Percentiles rank a stretch among this genome's conserved stretches.
These are phyloP conservation scores for Penicillium decumbens DNA, from an alignment of 2,329 filamentous ascomycete species.

Conservation along the genomic window DNA sequence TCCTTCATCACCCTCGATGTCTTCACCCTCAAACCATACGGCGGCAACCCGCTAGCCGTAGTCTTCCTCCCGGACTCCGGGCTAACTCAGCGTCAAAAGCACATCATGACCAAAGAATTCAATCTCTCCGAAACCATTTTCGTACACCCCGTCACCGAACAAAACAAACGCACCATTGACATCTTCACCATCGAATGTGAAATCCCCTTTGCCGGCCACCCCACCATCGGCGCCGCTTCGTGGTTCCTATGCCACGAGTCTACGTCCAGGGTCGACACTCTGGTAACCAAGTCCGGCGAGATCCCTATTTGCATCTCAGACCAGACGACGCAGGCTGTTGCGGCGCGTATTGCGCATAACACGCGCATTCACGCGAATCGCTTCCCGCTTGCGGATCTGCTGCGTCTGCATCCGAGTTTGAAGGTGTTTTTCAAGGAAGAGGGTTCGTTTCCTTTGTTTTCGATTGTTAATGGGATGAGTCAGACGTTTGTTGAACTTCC, in stretches of 20 bases:
- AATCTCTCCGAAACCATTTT: slow-evolving; percentile 57
- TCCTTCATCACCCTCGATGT: slow-evolving; percentile 41
- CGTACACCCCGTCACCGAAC: slow-evolving; percentile 35
- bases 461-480: slow-evolving; percentile 41
- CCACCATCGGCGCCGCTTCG: slow-evolving; percentile 53
- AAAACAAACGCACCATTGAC: slow-evolving; percentile 38
- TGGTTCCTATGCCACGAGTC: slow-evolving; percentile 38
- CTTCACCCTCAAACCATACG: slow-evolving; percentile 41
- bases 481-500: slow-evolving; percentile 64
- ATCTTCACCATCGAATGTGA: slow-evolving; percentile 52
- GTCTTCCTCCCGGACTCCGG: slow-evolving; percentile 43
- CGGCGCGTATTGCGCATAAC: slow-evolving; percentile 36
- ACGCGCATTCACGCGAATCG: slow-evolving; percentile 32
- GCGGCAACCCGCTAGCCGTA: slow-evolving; percentile 55
- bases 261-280: slow-evolving; percentile 24
- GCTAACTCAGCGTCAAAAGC: slow-evolving; percentile 48
- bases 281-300: slow-evolving; percentile 55
- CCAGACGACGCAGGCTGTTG: slow-evolving; percentile 17
- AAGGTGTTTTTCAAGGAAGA: slow-evolving; percentile 16
- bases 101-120: slow-evolving; percentile 53
- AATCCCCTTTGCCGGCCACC: slow-evolving; percentile 56
- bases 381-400: slow-evolving; percentile 23
- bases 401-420: slow-evolving; percentile 27
- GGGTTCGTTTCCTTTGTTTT: slow-evolving; percentile 31
- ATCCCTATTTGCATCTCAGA: slow-evolving; percentile 43